Conservation (phyloP, 352 stramenopile genomes). For the Pythium aquatile region DNA sequence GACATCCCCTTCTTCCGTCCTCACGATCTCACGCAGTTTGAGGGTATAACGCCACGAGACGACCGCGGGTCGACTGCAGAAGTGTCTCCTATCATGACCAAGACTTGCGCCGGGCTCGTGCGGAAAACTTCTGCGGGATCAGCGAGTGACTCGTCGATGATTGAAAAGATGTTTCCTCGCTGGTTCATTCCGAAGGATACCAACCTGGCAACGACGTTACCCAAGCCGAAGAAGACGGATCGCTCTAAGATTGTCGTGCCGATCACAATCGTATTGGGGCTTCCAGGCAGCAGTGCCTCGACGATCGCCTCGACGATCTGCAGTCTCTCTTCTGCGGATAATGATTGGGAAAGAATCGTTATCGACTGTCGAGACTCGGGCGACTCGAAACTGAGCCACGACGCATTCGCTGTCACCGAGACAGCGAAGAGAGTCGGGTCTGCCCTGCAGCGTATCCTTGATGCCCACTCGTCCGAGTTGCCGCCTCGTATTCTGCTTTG, state of each 20-base stretch:
- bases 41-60: conserved; percentile 45
- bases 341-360: conserved; percentile 43
- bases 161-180: conserved; percentile 44
- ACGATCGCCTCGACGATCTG: conserved; percentile 42
- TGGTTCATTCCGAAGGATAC: conserved; percentile 64
- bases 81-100: conserved; percentile 14
- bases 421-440: conserved; percentile 29
- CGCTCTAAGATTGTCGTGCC: conserved; percentile 39
- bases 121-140: neutral
- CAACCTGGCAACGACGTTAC: conserved; percentile 34
- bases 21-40: conserved; percentile 42
- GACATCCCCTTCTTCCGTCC: conserved; percentile 57
- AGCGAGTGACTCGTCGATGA: neutral
- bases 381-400: conserved; percentile 13
- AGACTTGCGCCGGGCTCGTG: conserved; percentile 30
- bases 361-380: conserved; percentile 22
- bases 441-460: conserved; percentile 11
- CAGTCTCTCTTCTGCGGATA: conserved; percentile 41
- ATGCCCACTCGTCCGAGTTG: conserved; percentile 23
- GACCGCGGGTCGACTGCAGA: neutral
- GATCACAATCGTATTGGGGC: conserved; percentile 57
- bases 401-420: conserved; percentile 27
- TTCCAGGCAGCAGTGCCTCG: conserved; percentile 56
- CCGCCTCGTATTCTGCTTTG: conserved; percentile 51
- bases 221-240: conserved; percentile 34